phyloP scores from a whole-genome alignment of 371 early-diverging fungal genomes.

The Cokeromyces recurvatus region DNA sequence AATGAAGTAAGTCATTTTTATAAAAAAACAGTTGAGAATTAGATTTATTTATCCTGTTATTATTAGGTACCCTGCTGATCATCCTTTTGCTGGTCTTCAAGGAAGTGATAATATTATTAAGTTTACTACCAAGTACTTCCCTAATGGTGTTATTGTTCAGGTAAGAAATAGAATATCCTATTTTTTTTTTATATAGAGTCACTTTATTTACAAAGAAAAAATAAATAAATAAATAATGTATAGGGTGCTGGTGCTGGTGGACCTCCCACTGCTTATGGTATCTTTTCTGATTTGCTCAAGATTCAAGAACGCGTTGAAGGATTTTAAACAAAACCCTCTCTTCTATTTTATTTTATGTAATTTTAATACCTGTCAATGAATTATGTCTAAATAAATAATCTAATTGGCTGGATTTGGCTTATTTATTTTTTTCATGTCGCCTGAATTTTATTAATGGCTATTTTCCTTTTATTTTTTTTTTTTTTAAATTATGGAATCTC shows the following conservation, averaged over 20 bases:
- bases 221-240: too few relatives aligned
- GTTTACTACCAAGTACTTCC: conserved; percentile 92
- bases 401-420: too few relatives aligned
- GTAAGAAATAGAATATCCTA: conserved; percentile 21
- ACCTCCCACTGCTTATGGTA: conserved; percentile 94
- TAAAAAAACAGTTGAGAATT: neutral
- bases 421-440: too few relatives aligned
- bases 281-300: conserved; percentile 86
- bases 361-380: too few relatives aligned
- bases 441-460: too few relatives aligned
- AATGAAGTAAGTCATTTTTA: conserved; percentile 46
- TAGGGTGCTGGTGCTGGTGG: conserved; percentile 94
- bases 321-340: conserved; percentile 27
- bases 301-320: conserved; percentile 62
- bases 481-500: neutral
- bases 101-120: conserved; percentile 95
- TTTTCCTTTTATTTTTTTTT: too few relatives aligned
- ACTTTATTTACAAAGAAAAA: too few relatives aligned
- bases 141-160: conserved; percentile 90
- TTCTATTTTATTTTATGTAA: too few relatives aligned
- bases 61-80: conserved; percentile 70
- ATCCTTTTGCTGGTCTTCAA: conserved; percentile 91
- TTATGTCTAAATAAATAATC: too few relatives aligned
- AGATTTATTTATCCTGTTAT: neutral
- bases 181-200: too few relatives aligned